Conservation (phyloP, 495 filamentous ascomycete species). For the Penicillium bovifimosum region DNA sequence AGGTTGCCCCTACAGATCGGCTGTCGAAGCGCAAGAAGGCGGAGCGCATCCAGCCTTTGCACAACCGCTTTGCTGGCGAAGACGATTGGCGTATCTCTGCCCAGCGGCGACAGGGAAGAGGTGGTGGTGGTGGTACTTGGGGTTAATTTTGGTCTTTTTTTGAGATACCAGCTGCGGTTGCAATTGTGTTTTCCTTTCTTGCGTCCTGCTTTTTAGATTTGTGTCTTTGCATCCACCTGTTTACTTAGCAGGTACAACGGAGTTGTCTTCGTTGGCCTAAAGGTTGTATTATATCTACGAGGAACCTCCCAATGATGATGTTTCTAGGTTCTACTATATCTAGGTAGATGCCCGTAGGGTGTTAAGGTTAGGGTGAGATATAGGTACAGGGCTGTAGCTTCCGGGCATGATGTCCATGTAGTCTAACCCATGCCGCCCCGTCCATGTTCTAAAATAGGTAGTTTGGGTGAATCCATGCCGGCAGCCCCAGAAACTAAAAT, state of each 20-base stretch:
- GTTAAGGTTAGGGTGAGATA: too few relatives aligned
- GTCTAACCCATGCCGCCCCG: too few relatives aligned
- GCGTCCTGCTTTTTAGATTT: background rate
- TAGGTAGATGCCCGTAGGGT: too few relatives aligned
- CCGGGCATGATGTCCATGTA: too few relatives aligned
- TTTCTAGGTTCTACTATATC: too few relatives aligned
- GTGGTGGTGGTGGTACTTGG: constrained; percentile 94
- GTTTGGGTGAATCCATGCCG: too few relatives aligned
- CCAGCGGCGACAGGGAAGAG: constrained; percentile 79
- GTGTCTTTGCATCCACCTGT: background rate
- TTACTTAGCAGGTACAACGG: background rate
- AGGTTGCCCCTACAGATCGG: constrained; percentile 84
- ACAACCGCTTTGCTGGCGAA: constrained; percentile 84
- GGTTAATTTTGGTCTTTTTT: constrained; percentile 48
- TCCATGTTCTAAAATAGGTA: too few relatives aligned
- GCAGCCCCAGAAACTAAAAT: too few relatives aligned
- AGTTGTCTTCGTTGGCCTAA: background rate
- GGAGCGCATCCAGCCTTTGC: constrained; percentile 88
- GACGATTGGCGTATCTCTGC: constrained; percentile 93
- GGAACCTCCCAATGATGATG: background rate
- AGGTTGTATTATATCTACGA: background rate
- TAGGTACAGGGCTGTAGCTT: too few relatives aligned
- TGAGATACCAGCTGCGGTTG: constrained; percentile 1
- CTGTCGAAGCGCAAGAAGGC: constrained; percentile 89
- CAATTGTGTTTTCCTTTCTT: background rate